Base-by-base conservation (phyloP, 192 early-diverging fungal genomes). In the Umbelopsis vinacea region DNA sequence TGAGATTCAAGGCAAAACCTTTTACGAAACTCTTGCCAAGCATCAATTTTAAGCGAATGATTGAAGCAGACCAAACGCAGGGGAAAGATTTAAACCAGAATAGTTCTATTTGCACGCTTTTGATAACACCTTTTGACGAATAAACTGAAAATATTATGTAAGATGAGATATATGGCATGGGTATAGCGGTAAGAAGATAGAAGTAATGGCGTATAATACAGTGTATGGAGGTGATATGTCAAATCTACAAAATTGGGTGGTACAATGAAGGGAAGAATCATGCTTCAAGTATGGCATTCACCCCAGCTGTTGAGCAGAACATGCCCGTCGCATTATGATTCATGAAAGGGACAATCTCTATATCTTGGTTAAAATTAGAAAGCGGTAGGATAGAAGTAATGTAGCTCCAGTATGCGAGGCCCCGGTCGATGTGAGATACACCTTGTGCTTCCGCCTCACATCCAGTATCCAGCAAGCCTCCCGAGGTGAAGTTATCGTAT, bases 1-100 rank as follows among this genome's bases (percentile, higher is more conserved):
- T 23, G 54, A 45, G 37, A 50, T 52, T 19, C 76, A 77, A 69
- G 76, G 76, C n/a, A 46, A 75, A 29, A 37, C 57, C 33, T 63
- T 63, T 29, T 63, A 63, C 57, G 57, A 63, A 19, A 63, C 57
- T 26, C 29, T 63, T 0, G 7, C 57, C 33, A 63, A 63, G 29
- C 26, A 63, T 33, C 23, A 63, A 4, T 63, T 63, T n/a, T 63
- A 63, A 38, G 26, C 14, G 2, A 9, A 10, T 29, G 33, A 63
- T 50, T 15, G 17, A 50, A 21, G 29, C 17, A 15, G 8, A 12
- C 5, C 6, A 6, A 43, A 43, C 6, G 11, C 40, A 43, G 11
- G 40, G 11, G 40, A 4, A 43, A 43, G 6, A 12, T 43, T 7
- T 43, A 43, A 43, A 43, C 29, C 40, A 43, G 40, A 43, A 11